Percentiles rank a stretch among this genome's conserved stretches.
Evolutionary conservation across 352 stramenopile genomes (phyloP).

Genomic region (Pythium aristosporum): DNA sequence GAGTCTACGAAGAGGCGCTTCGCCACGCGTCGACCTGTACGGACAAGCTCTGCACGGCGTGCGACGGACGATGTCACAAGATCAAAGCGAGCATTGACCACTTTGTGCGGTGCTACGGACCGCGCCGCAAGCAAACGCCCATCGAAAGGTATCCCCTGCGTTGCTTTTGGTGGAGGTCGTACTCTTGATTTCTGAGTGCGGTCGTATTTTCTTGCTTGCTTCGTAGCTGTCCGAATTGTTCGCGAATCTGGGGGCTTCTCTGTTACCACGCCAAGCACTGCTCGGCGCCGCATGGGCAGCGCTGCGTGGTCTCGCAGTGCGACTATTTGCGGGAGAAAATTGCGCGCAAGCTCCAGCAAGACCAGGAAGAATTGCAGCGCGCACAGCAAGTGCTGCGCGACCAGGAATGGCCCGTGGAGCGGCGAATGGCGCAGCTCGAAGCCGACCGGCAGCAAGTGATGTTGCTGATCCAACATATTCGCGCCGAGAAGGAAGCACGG

Average conservation of each 20-base stretch:
- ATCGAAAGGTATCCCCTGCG: slow-evolving; percentile 64
- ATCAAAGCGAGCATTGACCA: slow-evolving; percentile 88
- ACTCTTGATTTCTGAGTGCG: background rate
- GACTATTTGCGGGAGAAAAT: slow-evolving; percentile 88
- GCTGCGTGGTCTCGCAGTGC: slow-evolving; percentile 82
- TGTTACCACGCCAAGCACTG: slow-evolving; percentile 86
- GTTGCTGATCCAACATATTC: slow-evolving; percentile 75
- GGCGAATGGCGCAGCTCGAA: slow-evolving; percentile 81
- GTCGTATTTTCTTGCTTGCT: background rate
- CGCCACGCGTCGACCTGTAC: slow-evolving; percentile 64
- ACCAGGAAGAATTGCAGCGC: slow-evolving; percentile 56
- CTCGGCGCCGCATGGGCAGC: slow-evolving; percentile 42
- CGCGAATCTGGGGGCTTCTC: slow-evolving; percentile 85
- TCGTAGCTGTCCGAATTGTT: slow-evolving; percentile 73
- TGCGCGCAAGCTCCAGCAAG: slow-evolving; percentile 62
- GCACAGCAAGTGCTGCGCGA: slow-evolving; percentile 45
- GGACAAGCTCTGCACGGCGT: slow-evolving; percentile 54
- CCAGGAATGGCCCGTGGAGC: slow-evolving; percentile 76
- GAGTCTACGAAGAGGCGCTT: slow-evolving; percentile 82
- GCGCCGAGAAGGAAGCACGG: slow-evolving; percentile 51
- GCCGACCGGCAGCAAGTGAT: slow-evolving; percentile 71
- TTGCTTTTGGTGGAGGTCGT: background rate
- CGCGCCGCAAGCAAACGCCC: slow-evolving; percentile 57
- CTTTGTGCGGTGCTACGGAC: slow-evolving; percentile 84
- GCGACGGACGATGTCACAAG: slow-evolving; percentile 78